These are phyloP conservation scores for Penicillium simplicissimum DNA, from an alignment of 495 filamentous ascomycete species.

Conservation along the genomic window DNA sequence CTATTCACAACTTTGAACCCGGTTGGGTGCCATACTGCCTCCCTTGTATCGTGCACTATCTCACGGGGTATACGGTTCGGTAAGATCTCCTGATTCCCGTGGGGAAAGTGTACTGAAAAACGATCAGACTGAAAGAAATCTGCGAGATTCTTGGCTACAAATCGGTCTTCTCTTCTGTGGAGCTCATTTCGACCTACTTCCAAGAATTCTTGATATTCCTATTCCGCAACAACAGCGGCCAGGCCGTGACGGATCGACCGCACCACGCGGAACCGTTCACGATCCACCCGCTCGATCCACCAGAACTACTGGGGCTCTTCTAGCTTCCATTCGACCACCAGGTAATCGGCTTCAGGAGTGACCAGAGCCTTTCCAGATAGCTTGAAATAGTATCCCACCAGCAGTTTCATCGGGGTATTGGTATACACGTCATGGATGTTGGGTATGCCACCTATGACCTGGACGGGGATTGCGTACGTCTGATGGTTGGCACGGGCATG, in stretches of 20 bases:
- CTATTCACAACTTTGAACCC: neutral
- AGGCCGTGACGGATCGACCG: no score
- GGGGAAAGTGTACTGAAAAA: neutral
- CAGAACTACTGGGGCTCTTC: neutral
- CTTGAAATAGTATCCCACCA: neutral
- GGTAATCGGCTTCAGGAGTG: neutral
- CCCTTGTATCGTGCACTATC: neutral
- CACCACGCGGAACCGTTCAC: no score
- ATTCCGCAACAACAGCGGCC: no score
- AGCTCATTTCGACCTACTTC: no score
- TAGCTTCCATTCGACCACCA: neutral
- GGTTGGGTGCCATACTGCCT: neutral
- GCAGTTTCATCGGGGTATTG: neutral
- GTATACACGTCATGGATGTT: neutral
- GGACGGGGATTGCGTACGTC: neutral
- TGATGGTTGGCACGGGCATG: neutral
- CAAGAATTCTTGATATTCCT: no score
- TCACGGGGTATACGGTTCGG: neutral
- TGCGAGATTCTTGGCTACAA: neutral
- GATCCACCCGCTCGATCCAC: no score
- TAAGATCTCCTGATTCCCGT: no score
- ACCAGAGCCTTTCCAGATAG: neutral
- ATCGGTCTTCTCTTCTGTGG: no score
- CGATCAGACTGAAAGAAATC: neutral
- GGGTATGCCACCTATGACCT: neutral